Conservation (phyloP, 1,284 basidiomycete species). For the Fistulinella cinereoalba region DNA sequence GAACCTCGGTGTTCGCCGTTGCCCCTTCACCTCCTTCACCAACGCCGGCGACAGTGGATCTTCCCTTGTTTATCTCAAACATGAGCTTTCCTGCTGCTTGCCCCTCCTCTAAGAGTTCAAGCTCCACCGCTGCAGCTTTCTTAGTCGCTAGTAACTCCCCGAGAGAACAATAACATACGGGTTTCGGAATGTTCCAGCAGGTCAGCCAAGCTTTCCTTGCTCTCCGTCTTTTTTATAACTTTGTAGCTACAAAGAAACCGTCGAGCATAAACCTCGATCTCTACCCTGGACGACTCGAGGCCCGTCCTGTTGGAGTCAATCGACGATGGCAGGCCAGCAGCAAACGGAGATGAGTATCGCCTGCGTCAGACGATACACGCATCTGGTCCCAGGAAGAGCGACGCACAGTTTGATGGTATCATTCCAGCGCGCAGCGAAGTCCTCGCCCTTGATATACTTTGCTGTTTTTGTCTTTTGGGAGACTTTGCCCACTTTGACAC, state of each 20-base stretch:
- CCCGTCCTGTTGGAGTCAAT: slow-evolving; percentile 19
- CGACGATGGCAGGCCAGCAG: no score
- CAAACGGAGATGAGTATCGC: slow-evolving; percentile 1
- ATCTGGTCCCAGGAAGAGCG: neutral
- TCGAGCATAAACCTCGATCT: slow-evolving; percentile 34
- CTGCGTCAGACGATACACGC: neutral
- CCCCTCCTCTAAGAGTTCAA: slow-evolving; percentile 32
- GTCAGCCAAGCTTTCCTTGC: slow-evolving; percentile 32
- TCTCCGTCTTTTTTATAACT: slow-evolving; percentile 34
- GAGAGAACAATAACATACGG: slow-evolving; percentile 19
- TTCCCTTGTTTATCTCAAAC: slow-evolving; percentile 26
- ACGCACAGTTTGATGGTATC: slow-evolving; percentile 29
- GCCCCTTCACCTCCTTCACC: no score
- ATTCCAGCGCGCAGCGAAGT: slow-evolving; percentile 29
- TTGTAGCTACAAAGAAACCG: slow-evolving; percentile 35
- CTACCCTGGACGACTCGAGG: slow-evolving; percentile 31
- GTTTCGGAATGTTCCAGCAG: slow-evolving; percentile 32
- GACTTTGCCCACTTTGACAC: slow-evolving; percentile 28
- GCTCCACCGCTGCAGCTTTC: slow-evolving; percentile 27
- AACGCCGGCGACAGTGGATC: neutral
- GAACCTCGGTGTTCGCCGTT: slow-evolving; percentile 1
- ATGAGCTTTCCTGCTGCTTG: slow-evolving; percentile 28
- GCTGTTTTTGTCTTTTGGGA: slow-evolving; percentile 27
- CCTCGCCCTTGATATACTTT: slow-evolving; percentile 24
- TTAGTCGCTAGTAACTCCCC: no score